These are phyloP conservation scores for Talaromyces proteolyticus DNA, from an alignment of 495 filamentous ascomycete genomes.

Conservation along the genomic window DNA sequence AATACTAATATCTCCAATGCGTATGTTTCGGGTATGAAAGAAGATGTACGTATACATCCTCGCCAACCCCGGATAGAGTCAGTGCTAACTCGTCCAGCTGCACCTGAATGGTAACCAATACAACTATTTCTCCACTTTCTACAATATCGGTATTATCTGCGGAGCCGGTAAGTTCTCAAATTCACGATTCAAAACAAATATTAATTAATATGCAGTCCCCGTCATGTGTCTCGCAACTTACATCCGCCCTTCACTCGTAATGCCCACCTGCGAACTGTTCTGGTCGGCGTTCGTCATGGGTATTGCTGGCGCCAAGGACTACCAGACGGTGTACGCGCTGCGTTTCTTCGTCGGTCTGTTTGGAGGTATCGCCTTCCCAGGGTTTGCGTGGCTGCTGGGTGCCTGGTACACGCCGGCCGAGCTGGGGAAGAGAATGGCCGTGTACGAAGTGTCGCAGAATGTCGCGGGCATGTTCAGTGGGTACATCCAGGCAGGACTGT, in stretches of 20 bases:
- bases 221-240: slow-evolving; percentile 37
- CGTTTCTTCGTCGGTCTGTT: background rate
- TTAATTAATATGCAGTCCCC: slow-evolving; percentile 30
- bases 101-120: slow-evolving; percentile 41
- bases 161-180: slow-evolving; percentile 12
- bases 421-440: background rate
- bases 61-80: background rate
- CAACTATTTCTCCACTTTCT: slow-evolving; percentile 32
- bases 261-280: slow-evolving; percentile 39
- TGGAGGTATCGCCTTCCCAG: background rate
- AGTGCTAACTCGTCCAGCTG: slow-evolving; percentile 26
- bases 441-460: background rate
- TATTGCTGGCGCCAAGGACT: background rate
- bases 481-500: background rate
- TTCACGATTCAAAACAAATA: background rate
- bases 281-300: slow-evolving; percentile 2
- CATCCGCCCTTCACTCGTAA: slow-evolving; percentile 45
- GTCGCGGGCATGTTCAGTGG: slow-evolving; percentile 3
- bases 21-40: slow-evolving; percentile 41
- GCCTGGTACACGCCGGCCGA: background rate
- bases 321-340: background rate
- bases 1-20: background rate
- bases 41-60: slow-evolving; percentile 9
- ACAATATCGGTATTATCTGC: slow-evolving; percentile 49
- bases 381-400: background rate